These are phyloP conservation scores for Sonneratia caseolaris DNA, from an alignment of 345 rosid species.

Conservation along the genomic window DNA sequence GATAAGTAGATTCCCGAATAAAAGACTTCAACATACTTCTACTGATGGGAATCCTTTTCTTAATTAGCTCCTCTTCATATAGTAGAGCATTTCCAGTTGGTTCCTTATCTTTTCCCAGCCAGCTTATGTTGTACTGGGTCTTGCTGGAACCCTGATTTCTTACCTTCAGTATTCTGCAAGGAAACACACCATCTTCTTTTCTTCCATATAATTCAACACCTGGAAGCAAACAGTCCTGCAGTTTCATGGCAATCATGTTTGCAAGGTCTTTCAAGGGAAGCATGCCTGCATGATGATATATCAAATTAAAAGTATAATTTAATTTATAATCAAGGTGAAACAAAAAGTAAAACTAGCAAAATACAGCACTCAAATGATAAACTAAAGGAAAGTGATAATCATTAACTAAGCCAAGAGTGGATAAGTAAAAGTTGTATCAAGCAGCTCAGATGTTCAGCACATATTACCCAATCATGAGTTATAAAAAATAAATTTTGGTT, in stretches of 20 bases:
- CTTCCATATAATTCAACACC: conserved; percentile 66
- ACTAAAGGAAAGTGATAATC: neutral
- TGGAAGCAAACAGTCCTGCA: conserved; percentile 42
- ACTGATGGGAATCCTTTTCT: conserved; percentile 70
- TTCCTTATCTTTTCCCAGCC: conserved; percentile 58
- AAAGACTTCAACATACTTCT: conserved; percentile 75
- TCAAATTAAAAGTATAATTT: neutral
- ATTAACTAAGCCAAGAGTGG: neutral
- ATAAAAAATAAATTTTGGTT: neutral
- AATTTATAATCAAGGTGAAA: neutral
- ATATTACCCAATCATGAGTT: neutral
- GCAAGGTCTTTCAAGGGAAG: conserved; percentile 85
- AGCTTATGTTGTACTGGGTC: conserved; percentile 50
- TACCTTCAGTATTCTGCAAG: conserved; percentile 57
- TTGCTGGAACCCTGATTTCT: conserved; percentile 44
- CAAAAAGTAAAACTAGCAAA: neutral
- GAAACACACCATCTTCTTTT: conserved; percentile 38
- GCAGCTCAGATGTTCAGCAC: neutral
- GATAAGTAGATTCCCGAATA: conserved; percentile 83
- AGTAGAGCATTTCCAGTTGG: conserved; percentile 36
- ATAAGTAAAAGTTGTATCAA: neutral
- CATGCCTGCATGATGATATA: conserved; percentile 41
- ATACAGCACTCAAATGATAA: neutral
- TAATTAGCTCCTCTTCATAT: conserved; percentile 45
- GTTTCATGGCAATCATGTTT: conserved; percentile 44